Evolutionary conservation across 208 protist genomes (phyloP), one percentile per base, ranked within the genome.

Genomic region (Lotmaria passim): DNA sequence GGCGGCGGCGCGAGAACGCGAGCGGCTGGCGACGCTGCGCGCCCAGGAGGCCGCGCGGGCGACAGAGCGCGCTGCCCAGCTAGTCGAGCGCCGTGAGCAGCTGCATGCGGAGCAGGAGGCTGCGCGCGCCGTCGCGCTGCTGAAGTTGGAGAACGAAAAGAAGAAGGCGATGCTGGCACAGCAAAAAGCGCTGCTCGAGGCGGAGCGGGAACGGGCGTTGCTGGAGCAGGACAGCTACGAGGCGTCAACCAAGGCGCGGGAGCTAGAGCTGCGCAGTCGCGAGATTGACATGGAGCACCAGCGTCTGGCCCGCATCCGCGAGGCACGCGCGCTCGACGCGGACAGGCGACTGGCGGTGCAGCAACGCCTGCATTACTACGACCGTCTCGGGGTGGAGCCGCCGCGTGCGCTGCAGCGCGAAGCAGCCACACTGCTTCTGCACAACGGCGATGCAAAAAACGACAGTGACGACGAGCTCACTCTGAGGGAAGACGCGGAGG

Each of bases 271-370:
- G 51, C 72, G 76, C 19, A 66, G 38, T 2, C 67, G 79, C 5
- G 83, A 94, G 62, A 81, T 92, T 15, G 82, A 89, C 24, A 69
- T 91, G 39, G 88, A 91, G 66, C 83, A 87, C 17, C 38, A 73
- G 46, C 41, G 66, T 5, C 58, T 91, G 3, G 72, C 73, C 17
- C 63, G 73, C 26, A 74, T 78, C 28, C 82, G 83, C 14, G 80
- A 89, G 52, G 55, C 55, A 46, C 74, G 75, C 7, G 85, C 85
- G 34, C 67, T 93, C 7, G 72, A 77, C 38, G 47, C 73, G 41
- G 76, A 84, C 30, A 71, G 78, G 12, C 52, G 69, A 5, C 23
- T 82, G 0, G 71, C 76, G 7, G 60, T 83, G n/a, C 31, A 82
- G 57, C 82, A 87, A 57, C 78, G 78, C 19, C 46, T 76, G 39